Evolutionary conservation across 805 yeast genomes (phyloP), one percentile per base, ranked within the genome.

Genomic region (Groenewaldozyma salmanticensis): DNA sequence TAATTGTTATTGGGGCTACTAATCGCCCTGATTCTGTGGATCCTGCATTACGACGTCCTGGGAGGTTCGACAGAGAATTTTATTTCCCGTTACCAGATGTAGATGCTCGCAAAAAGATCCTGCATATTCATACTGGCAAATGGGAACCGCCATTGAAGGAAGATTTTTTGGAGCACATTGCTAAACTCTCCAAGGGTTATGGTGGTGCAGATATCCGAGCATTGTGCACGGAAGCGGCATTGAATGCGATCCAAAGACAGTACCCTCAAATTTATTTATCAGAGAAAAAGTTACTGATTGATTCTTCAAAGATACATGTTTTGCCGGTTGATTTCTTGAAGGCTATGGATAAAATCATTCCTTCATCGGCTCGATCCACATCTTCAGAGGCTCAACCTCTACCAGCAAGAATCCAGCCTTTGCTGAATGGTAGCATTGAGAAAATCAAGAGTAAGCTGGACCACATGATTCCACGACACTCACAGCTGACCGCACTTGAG

Each of bases 121-220:
- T 92, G 33, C 62, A 72, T 40, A 92, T 92, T 49, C 96, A 92
- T 54, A 92, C 96, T 18, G 75, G 73, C 47, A 81, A 80, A 55
- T 92, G 98, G 98, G 68, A 68, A 9, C 92, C 95, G 9, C 81
- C 83, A 2, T 62, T 84, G 42, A 58, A 75, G 4, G 64, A 64
- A 0, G 62, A 57, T 4, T 82, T 92, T 49, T 52, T 85, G 6
- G 68, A 70, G 4, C 76, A 77, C 41, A 67, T 92, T 27, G 90
- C 96, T 0, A 68, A 69, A 17, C 62, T 85, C 43, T 90, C 98
- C 0, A 90, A 88, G 58, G 98, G 98, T 0, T 92, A 84, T 55
- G 98, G 98, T 36, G 98, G 98, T 66, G 97, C 98, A 2, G 98
- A 92, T 60, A 66, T 92, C 47, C 68, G 96, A 42, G 95, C 97